Evolutionary conservation across 1,284 basidiomycete genomes (phyloP).

Genomic region (Trametes versicolor): DNA sequence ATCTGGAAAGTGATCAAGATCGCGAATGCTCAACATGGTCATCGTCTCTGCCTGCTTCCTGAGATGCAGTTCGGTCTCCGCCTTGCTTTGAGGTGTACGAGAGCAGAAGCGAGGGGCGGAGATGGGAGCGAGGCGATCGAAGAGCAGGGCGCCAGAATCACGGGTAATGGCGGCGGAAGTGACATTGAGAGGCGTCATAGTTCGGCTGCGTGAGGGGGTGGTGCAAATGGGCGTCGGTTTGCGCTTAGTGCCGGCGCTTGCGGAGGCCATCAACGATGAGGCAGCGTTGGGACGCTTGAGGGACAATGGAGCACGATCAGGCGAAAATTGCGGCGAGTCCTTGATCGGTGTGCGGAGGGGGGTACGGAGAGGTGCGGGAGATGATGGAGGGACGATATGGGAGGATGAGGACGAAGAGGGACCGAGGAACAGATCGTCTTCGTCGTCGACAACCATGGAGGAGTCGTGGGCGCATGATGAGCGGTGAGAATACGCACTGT

Average conservation of each 20-base stretch:
- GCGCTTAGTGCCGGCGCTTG: constrained; percentile 64
- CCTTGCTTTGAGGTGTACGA: constrained; percentile 65
- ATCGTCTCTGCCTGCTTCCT: constrained; percentile 72
- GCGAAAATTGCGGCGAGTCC: constrained; percentile 40
- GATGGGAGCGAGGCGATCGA: constrained; percentile 74
- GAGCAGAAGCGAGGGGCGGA: constrained; percentile 63
- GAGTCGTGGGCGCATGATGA: constrained; percentile 40
- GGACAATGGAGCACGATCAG: constrained; percentile 43
- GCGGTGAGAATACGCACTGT: constrained; percentile 52
- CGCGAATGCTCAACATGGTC: constrained; percentile 68
- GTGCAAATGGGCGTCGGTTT: constrained; percentile 68
- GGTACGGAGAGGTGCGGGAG: constrained; percentile 50
- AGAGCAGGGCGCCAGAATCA: constrained; percentile 42
- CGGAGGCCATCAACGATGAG: constrained; percentile 22
- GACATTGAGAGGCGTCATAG: constrained; percentile 47
- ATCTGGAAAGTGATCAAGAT: constrained; percentile 56
- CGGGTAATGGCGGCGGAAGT: constrained; percentile 36
- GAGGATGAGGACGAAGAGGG: constrained; percentile 51
- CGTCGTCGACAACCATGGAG: constrained; percentile 45
- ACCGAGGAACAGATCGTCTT: constrained; percentile 66
- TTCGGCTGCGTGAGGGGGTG: constrained; percentile 46
- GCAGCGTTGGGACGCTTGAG: constrained; percentile 45
- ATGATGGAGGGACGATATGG: constrained; percentile 52
- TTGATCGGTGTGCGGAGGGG: constrained; percentile 62
- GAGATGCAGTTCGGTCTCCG: constrained; percentile 71